These are phyloP conservation scores for Croton laevigatus DNA, from an alignment of 441 rosid species.

Conservation along the genomic window DNA sequence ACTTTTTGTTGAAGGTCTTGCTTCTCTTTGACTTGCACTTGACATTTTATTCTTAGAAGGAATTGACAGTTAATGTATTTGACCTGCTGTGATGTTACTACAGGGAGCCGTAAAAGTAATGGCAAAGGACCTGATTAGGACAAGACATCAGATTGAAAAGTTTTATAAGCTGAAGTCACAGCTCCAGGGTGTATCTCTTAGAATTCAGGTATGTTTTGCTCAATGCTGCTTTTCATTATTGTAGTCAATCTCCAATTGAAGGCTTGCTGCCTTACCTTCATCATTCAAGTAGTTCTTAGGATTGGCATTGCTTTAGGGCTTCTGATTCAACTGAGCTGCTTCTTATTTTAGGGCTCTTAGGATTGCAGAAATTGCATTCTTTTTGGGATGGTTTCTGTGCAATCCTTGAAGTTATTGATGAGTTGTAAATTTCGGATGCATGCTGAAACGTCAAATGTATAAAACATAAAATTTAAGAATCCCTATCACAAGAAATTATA, in stretches of 20 bases:
- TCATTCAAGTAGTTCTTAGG: background rate
- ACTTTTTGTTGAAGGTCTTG: too few species aligned
- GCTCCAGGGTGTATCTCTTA: slow-evolving; percentile 90
- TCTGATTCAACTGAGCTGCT: background rate
- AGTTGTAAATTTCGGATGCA: background rate
- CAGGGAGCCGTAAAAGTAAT: slow-evolving; percentile 97
- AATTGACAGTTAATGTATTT: background rate
- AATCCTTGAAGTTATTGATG: background rate
- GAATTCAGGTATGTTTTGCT: slow-evolving; percentile 71
- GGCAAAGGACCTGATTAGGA: slow-evolving; percentile 96
- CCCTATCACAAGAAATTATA: background rate
- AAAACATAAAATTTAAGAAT: background rate
- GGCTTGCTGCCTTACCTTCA: background rate
- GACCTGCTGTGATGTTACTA: background rate
- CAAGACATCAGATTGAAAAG: slow-evolving; percentile 87
- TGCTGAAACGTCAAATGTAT: background rate
- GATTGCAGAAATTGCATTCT: background rate
- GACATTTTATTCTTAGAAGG: too few species aligned
- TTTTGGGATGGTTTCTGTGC: background rate
- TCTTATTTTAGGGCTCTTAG: background rate
- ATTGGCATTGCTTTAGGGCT: background rate
- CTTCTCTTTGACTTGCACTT: too few species aligned
- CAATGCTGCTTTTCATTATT: background rate
- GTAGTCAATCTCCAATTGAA: background rate
- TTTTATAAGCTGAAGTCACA: slow-evolving; percentile 90